Evolutionary conservation across 1,284 basidiomycete genomes (phyloP), one percentile per base, ranked within the genome.

Genomic region (Polyporus tsugae): DNA sequence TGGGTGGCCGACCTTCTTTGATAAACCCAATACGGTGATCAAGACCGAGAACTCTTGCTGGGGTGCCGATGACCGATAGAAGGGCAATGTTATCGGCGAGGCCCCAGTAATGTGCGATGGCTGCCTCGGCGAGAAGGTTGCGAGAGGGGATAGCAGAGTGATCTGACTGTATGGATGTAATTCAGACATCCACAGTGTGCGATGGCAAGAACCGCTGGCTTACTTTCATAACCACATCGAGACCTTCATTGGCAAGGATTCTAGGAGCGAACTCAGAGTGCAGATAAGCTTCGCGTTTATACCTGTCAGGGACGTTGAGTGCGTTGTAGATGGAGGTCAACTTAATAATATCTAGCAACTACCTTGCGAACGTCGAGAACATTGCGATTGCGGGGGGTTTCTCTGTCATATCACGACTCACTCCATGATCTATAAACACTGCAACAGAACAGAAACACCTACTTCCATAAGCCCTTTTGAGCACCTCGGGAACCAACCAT

Each of bases 261-360:
- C 89, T 86, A 38, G 92, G 87, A 0, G 93, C 92, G 75, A 92
- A 96, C 70, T 94, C 92, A 1, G 91, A 91, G 2, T 89, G 88
- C 57, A 93, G 84, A 80, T 93, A 95, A 0, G 91, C 86, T 78
- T 95, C 94, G 3, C 90, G 87, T 77, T 94, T 95, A 79, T 94
- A 92, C 65, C 89, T 88, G 39, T 52, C 19, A 61, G 29, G 53
- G 19, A 73, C 58, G 71, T 33, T 52, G 17, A 63, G 25, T 19
- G 49, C 15, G 44, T 60, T 11, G 29, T 25, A 29, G 19, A 39
- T n/a, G 7, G 17, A 6, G 29, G 52, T 58, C 17, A 35, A 25
- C 25, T 25, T 6, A n/a, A 57, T 15, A 52, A 39, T 25, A 4
- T 2, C 36, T 46, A 17, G 33, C 19, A 46, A 65, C 55, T 64